Base-by-base conservation (phyloP, 208 protist genomes). In the Zelonia costaricensis region DNA sequence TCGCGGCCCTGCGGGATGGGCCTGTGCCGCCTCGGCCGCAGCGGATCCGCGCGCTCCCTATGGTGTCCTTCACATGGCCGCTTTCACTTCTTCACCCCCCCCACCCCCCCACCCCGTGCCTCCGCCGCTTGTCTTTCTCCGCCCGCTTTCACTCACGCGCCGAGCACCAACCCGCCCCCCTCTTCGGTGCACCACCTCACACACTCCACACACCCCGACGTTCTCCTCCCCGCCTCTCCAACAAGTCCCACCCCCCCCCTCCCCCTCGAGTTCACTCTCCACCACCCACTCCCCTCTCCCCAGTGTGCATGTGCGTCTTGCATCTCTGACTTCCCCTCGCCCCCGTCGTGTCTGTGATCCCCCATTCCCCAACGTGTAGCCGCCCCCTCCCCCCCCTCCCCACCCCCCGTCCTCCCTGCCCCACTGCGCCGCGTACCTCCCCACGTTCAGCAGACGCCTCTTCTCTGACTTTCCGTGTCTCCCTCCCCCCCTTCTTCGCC, bases 391-490 rank as follows among this genome's bases (percentile, higher is more conserved):
- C 7, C 45, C 0, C 25, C 23, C 10, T 16, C 22, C 18, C 44
- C 22, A 5, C 23, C 47, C 16, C 3, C 27, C 15, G 15, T 22
- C 47, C 15, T 28, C 27, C 0, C 13, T 28, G 18, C 27, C 0
- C 10, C 47, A 8, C 35, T 22, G 2, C 4, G 0, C 47, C 33
- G 33, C 10, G 33, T 38, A 10, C 40, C 8, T 18, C 27, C 20
- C 22, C 42, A 13, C 16, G 4, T n/a, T 49, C 20, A 5, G 5
- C 16, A 9, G 4, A 7, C 8, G 5, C 12, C 7, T 44, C 16
- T n/a, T 60, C 36, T 60, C 20, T 60, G 12, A 20, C 23, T 60
- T 30, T 49, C 25, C 51, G 9, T 60, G 5, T 16, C 20, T 60
- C 15, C 15, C 42, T 47, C 28, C 8, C 38, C 20, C 51, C 27